Base-by-base conservation (phyloP, 768 basidiomycete genomes). In the Serendipita sp. region DNA sequence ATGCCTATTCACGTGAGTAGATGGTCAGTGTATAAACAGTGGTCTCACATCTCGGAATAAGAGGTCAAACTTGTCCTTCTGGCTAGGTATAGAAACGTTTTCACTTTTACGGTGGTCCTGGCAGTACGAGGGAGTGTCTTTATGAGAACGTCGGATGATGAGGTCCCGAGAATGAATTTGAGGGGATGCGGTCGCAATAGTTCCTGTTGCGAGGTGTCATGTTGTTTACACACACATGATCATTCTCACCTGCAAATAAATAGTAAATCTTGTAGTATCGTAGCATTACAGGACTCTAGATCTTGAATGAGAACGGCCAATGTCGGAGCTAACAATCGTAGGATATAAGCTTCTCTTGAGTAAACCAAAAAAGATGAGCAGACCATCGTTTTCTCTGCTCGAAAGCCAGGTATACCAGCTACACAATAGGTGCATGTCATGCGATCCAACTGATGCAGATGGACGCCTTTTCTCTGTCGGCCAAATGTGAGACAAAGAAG, bases 371-470 rank as follows among this genome's bases (percentile, higher is more conserved):
- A 31, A 60, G 27, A 3, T 8, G n/a, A 10, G 15, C 33, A n/a
- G 8, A 60, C 55, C 27, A 18, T 60, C 55, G 16, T 50, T 50
- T 60, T 60, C 27, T 60, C 55, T 36, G 10, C 33, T 60, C 3
- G 55, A 60, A 10, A 60, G 16, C 34, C 34, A 36, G 8, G 10
- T 60, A 34, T 27, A 31, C 55, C 55, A 60, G 55, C 55, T 60
- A n/a, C 16, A 60, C 3, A 60, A n/a, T 3, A 60, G 55, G 8
- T 60, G 55, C 55, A 60, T 60, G 34, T 60, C 55, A 60, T 60
- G 33, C 6, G 55, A 16, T 34, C 23, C 55, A 10, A 60, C 10
- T 3, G 55, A 29, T 23, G 33, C 23, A 8, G 55, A 27, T 36
- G 55, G 16, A 10, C 55, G 55, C 31, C 55, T 11, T n/a, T 60